Conservation (phyloP, 148 eudicot species). For the Diospyros kaki region DNA sequence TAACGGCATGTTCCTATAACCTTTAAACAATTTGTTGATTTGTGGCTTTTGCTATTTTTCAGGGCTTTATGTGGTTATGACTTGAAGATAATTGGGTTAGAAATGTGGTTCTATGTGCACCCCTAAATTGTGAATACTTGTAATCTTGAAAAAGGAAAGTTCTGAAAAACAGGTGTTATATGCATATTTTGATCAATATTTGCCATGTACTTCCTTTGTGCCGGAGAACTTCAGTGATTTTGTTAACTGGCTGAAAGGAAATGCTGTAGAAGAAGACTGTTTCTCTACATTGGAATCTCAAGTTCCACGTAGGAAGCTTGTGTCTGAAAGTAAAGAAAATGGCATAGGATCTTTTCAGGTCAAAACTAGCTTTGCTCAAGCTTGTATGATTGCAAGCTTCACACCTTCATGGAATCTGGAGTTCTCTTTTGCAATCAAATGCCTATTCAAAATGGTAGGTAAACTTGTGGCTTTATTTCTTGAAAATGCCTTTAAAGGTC, state of each 20-base stretch:
- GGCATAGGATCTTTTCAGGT: conserved; percentile 26
- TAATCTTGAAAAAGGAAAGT: neutral
- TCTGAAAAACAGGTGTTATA: neutral
- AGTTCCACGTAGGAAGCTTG: conserved; percentile 29
- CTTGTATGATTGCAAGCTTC: conserved; percentile 30
- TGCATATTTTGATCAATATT: neutral
- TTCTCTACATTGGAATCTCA: conserved; percentile 31
- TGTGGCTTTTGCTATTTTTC: neutral
- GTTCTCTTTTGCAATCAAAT: conserved; percentile 29
- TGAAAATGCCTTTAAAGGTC: too few species aligned
- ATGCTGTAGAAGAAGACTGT: conserved; percentile 46
- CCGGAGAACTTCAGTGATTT: conserved; percentile 85
- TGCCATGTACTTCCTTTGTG: neutral
- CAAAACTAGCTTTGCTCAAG: conserved; percentile 27
- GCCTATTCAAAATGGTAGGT: conserved; percentile 65
- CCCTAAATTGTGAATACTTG: neutral
- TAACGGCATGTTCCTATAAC: conserved; percentile 43
- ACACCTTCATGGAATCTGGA: conserved; percentile 41
- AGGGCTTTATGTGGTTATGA: neutral
- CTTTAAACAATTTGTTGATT: neutral
- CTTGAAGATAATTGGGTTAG: neutral
- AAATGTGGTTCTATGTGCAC: neutral
- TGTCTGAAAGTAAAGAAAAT: conserved; percentile 38
- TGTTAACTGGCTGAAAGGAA: conserved; percentile 78
- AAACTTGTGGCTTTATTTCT: neutral